These are phyloP conservation scores for Penicillium fuscoglaucum DNA, from an alignment of 2,329 filamentous ascomycete species.

Conservation along the genomic window DNA sequence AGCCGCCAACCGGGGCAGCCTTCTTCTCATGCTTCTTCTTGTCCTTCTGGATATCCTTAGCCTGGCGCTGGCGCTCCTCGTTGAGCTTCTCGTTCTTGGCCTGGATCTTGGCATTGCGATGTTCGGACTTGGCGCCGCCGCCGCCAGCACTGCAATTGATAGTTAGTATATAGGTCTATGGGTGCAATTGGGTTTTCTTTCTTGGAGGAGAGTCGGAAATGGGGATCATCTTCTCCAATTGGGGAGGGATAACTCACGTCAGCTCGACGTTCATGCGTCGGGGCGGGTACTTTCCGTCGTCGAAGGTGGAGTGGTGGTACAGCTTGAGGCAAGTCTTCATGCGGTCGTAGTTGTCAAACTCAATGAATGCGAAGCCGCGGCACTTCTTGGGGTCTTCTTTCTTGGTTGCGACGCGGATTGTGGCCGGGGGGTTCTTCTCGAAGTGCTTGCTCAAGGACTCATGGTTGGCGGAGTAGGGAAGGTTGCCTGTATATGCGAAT, in stretches of 20 bases:
- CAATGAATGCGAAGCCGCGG: slow-evolving; percentile 81
- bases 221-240: not conserved
- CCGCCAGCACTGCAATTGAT: slow-evolving; percentile 63
- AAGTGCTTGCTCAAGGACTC: slow-evolving; percentile 74
- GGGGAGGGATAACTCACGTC: slow-evolving; percentile 60
- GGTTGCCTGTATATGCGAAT: slow-evolving; percentile 62
- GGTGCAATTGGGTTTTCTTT: not conserved
- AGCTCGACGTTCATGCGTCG: slow-evolving; percentile 91
- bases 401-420: slow-evolving; percentile 72
- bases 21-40: slow-evolving; percentile 37
- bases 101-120: slow-evolving; percentile 73
- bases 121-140: slow-evolving; percentile 71
- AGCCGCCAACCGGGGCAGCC: slow-evolving; percentile 22
- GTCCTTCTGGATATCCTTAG: slow-evolving; percentile 51
- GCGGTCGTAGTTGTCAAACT: slow-evolving; percentile 80
- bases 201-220: not conserved
- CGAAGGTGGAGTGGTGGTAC: slow-evolving; percentile 82
- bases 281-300: slow-evolving; percentile 54
- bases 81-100: slow-evolving; percentile 84
- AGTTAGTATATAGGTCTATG: slow-evolving; percentile 4
- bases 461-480: slow-evolving; percentile 78
- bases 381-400: slow-evolving; percentile 61
- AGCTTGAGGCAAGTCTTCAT: slow-evolving; percentile 92
- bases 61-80: slow-evolving; percentile 60
- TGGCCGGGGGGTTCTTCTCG: slow-evolving; percentile 67